Conservation (phyloP, 768 basidiomycete genomes). For the Strobilomyces echinocephalus region DNA sequence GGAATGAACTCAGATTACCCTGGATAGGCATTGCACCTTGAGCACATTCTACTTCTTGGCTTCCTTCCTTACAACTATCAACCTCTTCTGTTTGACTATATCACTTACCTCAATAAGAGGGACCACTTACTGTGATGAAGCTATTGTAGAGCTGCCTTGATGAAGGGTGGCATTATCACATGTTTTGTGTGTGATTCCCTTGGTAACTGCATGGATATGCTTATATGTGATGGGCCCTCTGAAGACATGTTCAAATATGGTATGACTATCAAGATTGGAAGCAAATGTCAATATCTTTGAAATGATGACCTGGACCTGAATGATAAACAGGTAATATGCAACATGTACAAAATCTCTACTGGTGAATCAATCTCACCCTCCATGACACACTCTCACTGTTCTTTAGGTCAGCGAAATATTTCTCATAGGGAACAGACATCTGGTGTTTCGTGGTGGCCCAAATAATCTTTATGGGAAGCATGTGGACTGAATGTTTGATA, state of each 20-base stretch:
- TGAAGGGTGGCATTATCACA: conserved; percentile 3
- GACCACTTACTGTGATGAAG: background rate
- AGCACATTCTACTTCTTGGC: too few relatives aligned
- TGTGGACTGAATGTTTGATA: background rate
- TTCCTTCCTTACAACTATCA: background rate
- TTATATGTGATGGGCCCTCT: background rate
- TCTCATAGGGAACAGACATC: background rate
- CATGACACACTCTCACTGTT: background rate
- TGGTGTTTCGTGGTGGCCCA: conserved; percentile 5
- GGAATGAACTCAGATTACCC: too few relatives aligned
- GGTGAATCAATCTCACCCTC: background rate
- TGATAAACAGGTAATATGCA: conserved; percentile 1
- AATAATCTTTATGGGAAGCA: background rate
- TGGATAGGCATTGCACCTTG: too few relatives aligned
- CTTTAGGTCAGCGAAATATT: background rate
- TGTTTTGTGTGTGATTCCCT: background rate
- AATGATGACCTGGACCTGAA: conserved; percentile 1
- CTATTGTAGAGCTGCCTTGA: conserved; percentile 1
- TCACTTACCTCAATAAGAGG: background rate
- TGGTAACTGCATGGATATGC: background rate
- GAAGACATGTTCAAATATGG: background rate
- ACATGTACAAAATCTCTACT: conserved; percentile 1
- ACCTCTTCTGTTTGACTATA: background rate
- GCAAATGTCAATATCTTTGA: background rate
- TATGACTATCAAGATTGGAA: background rate